Percentiles rank a stretch among this genome's conserved stretches.
Evolutionary conservation across 805 yeast species (phyloP).

Genomic region (Isabelozyma gotoi): DNA sequence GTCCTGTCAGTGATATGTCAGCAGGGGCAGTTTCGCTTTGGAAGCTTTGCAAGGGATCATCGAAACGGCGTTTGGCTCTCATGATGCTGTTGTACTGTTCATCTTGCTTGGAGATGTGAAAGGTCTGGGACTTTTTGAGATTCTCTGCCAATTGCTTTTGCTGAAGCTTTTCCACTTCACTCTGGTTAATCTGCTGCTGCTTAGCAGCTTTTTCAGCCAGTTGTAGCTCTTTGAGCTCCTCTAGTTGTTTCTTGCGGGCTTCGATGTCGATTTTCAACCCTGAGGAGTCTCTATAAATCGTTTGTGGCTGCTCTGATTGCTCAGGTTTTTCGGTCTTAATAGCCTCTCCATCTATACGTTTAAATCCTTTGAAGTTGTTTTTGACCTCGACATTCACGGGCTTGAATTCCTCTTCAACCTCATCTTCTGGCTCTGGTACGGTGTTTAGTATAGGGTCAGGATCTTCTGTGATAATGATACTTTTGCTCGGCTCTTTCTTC

Average conservation of each 20-base stretch:
- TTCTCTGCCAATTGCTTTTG: conserved; percentile 31
- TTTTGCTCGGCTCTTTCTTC: conserved; percentile 2
- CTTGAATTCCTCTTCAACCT: conserved; percentile 15
- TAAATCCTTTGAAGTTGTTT: conserved; percentile 30
- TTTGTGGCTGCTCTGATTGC: conserved; percentile 18
- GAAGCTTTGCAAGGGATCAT: conserved; percentile 65
- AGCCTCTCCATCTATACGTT: conserved; percentile 26
- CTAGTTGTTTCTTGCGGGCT: conserved; percentile 19
- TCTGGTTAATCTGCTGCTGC: conserved; percentile 29
- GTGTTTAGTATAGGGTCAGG: conserved; percentile 2
- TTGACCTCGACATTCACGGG: conserved; percentile 13
- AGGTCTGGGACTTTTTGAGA: conserved; percentile 20
- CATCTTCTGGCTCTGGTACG: conserved; percentile 7
- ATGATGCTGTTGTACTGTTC: conserved; percentile 32
- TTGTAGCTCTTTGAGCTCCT: conserved; percentile 1
- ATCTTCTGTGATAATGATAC: conserved; percentile 4
- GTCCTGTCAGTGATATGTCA: conserved; percentile 35
- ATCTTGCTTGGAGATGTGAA: conserved; percentile 33
- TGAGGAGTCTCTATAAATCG: conserved; percentile 59
- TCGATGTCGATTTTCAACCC: conserved; percentile 54
- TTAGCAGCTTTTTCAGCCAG: conserved; percentile 17
- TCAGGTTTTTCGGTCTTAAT: background rate
- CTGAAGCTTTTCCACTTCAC: conserved; percentile 38
- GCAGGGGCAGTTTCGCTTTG: conserved; percentile 16
- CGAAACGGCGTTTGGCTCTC: conserved; percentile 37